These are phyloP conservation scores for Cymbopogon citratus DNA, from an alignment of 176 grass and related monocot species.

Conservation along the genomic window DNA sequence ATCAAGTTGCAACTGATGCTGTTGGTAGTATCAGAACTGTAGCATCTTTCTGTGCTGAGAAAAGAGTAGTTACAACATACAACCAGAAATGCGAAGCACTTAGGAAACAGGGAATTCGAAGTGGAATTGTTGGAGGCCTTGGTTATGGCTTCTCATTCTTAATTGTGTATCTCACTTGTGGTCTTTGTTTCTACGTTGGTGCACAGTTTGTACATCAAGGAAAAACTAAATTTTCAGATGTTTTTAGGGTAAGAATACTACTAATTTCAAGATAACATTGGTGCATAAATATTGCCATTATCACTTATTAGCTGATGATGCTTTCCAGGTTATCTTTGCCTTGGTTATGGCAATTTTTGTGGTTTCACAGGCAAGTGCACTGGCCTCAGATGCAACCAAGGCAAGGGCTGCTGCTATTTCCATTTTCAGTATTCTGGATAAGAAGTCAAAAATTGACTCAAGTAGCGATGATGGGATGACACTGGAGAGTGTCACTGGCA, in stretches of 20 bases:
- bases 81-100: conserved; percentile 44
- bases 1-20: conserved; percentile 55
- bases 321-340: conserved; percentile 52
- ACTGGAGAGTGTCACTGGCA: conserved; percentile 37
- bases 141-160: conserved; percentile 51
- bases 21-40: conserved; percentile 62
- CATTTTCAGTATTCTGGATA: conserved; percentile 59
- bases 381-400: conserved; percentile 45
- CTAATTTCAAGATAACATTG: neutral
- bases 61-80: conserved; percentile 47
- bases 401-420: conserved; percentile 50
- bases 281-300: neutral
- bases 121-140: conserved; percentile 43
- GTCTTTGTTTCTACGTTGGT: conserved; percentile 56
- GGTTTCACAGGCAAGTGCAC: conserved; percentile 41
- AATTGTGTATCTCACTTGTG: conserved; percentile 32
- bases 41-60: conserved; percentile 53
- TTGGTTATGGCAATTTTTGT: conserved; percentile 38
- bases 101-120: conserved; percentile 46
- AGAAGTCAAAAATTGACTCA: conserved; percentile 58
- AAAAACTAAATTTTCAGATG: conserved; percentile 40
- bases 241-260: conserved; percentile 40
- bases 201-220: conserved; percentile 36
- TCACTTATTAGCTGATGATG: conserved; percentile 8
- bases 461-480: conserved; percentile 25